Evolutionary conservation across 2,329 filamentous ascomycete genomes (phyloP), one percentile per base, ranked within the genome.

Genomic region (Boeremia exigua): DNA sequence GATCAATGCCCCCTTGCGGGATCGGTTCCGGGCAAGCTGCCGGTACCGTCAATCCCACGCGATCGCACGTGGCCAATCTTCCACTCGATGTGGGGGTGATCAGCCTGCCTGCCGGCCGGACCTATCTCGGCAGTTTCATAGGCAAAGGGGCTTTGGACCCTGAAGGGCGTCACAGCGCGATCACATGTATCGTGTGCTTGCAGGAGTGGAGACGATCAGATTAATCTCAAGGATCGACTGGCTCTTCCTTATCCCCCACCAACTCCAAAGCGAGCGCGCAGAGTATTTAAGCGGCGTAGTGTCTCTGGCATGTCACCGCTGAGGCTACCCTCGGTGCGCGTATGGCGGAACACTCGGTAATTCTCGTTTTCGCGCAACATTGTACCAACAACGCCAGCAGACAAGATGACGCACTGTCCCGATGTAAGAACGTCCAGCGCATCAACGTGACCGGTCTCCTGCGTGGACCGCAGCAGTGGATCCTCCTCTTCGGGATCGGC

Each of bases 391-490:
- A 81, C 52, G 45, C 77, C 69, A 45, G 81, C 71, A 54, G 81
- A 76, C 2, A 75, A 78, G 53, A 81, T 69, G 11, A 80, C 69
- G 52, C 78, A 78, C 58, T 81, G 78, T 11, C 80, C 80, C 7
- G 78, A 79, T 54, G 75, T 75, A 60, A 81, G 78, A 28, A 76
- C 65, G 53, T 81, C 79, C 48, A 80, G 75, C 29, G 69, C 69
- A 49, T 74, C 71, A 27, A 60, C 58, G 29, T 68, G 66, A 27
- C 65, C 65, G 10, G 53, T 47, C 33, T 54, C 68, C 42, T 43
- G 72, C 36, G 54, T 67, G 65, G 47, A 77, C 37, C 48, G 70
- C 64, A 74, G 55, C 37, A 73, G 54, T 25, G 56, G 56, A 27
- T 69, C 59, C 25, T 70, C 65, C 28, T 70, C 60, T 42, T 79